phyloP scores from a whole-genome alignment of 768 basidiomycete species.

The Lyophyllum decastes region DNA sequence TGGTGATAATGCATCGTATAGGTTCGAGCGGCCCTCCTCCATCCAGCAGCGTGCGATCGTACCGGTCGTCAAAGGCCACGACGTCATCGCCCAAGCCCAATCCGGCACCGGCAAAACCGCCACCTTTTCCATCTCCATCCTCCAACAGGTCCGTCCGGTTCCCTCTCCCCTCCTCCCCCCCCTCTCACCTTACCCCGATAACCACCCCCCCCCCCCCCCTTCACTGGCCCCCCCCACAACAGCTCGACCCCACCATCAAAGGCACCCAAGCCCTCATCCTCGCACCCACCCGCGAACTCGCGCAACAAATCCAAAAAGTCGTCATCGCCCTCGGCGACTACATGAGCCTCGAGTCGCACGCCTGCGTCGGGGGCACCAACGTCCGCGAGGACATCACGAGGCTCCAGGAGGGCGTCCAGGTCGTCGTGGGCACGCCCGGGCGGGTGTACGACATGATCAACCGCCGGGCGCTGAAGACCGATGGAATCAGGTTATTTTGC shows the following conservation, averaged over 20 bases:
- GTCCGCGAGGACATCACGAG: slow-evolving; percentile 98
- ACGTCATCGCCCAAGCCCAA: slow-evolving; percentile 98
- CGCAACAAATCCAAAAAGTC: slow-evolving; percentile 97
- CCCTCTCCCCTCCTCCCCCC: no score
- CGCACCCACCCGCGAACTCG: slow-evolving; percentile 97
- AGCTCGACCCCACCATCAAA: slow-evolving; percentile 49
- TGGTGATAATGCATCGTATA: slow-evolving; percentile 20
- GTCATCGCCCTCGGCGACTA: slow-evolving; percentile 93
- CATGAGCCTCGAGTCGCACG: slow-evolving; percentile 94
- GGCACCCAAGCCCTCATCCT: slow-evolving; percentile 96
- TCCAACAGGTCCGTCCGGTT: slow-evolving; percentile 49
- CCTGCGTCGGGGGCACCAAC: slow-evolving; percentile 96
- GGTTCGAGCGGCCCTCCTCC: slow-evolving; percentile 97
- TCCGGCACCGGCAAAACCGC: slow-evolving; percentile 99
- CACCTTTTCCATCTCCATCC: slow-evolving; percentile 97
- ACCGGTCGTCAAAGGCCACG: slow-evolving; percentile 96
- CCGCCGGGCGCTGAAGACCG: slow-evolving; percentile 83
- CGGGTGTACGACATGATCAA: slow-evolving; percentile 98
- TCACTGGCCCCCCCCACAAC: neutral
- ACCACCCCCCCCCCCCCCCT: no score
- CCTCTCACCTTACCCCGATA: no score
- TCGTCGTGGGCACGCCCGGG: slow-evolving; percentile 95
- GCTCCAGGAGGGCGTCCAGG: slow-evolving; percentile 88
- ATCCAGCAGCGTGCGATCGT: slow-evolving; percentile 99
- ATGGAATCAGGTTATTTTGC: slow-evolving; percentile 91